These are phyloP conservation scores for Elongisporangium undulatum DNA, from an alignment of 352 stramenopile genomes.

Conservation along the genomic window DNA sequence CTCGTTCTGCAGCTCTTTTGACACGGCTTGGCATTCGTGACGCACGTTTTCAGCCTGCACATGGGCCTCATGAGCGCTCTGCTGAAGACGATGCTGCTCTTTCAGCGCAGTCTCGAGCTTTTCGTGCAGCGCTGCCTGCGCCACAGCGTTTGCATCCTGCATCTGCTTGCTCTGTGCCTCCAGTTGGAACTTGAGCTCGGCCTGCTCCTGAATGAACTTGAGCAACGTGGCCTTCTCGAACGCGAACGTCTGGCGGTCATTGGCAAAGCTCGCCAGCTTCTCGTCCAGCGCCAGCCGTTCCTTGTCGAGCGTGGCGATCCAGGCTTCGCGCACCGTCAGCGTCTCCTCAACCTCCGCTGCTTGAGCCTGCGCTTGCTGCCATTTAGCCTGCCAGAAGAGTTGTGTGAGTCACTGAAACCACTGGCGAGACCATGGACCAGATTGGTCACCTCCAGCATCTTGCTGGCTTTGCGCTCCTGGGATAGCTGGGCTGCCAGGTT, in stretches of 20 bases:
- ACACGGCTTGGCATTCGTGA: constrained; percentile 22
- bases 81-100: constrained; percentile 36
- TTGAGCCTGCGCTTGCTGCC: constrained; percentile 23
- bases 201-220: constrained; percentile 74
- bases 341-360: constrained; percentile 46
- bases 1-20: constrained; percentile 22
- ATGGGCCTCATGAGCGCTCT: constrained; percentile 22
- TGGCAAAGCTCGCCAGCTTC: constrained; percentile 29
- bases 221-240: constrained; percentile 72
- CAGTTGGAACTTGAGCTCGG: constrained; percentile 58
- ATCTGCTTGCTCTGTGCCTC: constrained; percentile 47
- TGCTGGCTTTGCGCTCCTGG: constrained; percentile 38
- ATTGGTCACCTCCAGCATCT: constrained; percentile 15
- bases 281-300: constrained; percentile 41
- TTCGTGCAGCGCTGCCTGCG: constrained; percentile 24
- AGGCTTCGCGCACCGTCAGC: constrained; percentile 43
- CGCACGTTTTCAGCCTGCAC: constrained; percentile 24
- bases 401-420: neutral
- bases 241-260: constrained; percentile 45
- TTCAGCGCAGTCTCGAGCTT: constrained; percentile 31
- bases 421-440: neutral
- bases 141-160: constrained; percentile 34
- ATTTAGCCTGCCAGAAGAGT: constrained; percentile 4
- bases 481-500: constrained; percentile 61
- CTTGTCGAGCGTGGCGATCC: constrained; percentile 48